Evolutionary conservation across 2,329 filamentous ascomycete genomes (phyloP).

Genomic region (Diaporthe ampelina): DNA sequence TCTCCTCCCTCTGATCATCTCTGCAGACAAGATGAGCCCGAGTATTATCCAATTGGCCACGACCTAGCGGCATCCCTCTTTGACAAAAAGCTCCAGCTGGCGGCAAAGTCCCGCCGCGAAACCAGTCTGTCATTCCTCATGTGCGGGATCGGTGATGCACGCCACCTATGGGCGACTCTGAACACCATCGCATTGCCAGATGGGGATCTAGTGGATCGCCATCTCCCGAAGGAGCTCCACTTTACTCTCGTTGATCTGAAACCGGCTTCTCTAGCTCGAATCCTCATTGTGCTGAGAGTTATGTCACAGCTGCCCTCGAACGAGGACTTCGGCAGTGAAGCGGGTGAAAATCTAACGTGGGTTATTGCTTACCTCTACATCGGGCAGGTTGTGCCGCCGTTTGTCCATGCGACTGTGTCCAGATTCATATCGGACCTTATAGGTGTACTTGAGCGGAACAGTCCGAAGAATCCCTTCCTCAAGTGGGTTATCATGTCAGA

Average conservation of each 20-base stretch:
- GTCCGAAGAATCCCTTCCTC: neutral
- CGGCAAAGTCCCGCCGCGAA: neutral
- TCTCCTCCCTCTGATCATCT: neutral
- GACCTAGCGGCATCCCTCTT: neutral
- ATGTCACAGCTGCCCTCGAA: neutral
- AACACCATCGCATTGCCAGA: neutral
- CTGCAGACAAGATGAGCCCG: neutral
- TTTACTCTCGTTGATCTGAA: slow-evolving; percentile 8
- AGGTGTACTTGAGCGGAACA: neutral
- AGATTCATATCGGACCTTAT: neutral
- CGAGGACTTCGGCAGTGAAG: neutral
- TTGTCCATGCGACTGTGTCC: neutral
- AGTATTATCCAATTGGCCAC: slow-evolving; percentile 11
- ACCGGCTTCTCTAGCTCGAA: neutral
- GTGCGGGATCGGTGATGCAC: slow-evolving; percentile 5
- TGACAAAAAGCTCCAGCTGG: neutral
- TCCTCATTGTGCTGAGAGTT: neutral
- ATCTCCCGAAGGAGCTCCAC: neutral
- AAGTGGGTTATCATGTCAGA: neutral
- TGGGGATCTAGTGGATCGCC: accelerated
- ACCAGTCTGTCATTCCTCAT: neutral
- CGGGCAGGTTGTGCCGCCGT: neutral
- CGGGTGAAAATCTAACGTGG: neutral
- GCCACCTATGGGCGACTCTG: neutral
- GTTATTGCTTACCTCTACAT: neutral